A percentile compares a stretch with the other conserved stretches of the same genome.
phyloP scores from a whole-genome alignment of 257 asterid species.

The Capsicum rhomboideum region DNA sequence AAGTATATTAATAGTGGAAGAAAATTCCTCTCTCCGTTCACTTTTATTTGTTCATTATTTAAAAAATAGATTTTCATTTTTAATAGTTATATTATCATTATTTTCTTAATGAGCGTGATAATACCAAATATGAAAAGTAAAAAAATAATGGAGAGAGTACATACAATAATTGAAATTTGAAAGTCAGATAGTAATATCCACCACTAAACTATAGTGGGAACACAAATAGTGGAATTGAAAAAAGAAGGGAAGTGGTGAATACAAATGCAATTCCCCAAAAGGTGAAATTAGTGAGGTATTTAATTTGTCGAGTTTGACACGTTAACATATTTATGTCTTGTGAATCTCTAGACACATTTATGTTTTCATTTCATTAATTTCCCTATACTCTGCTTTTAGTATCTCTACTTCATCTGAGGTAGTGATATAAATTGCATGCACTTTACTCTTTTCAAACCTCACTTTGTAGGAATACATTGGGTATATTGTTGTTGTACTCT shows the following conservation, averaged over 20 bases:
- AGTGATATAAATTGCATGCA: too few species aligned
- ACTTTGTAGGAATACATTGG: too few species aligned
- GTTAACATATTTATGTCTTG: not conserved
- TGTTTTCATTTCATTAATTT: not conserved
- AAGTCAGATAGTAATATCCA: not conserved
- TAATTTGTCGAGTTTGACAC: slow-evolving; percentile 8
- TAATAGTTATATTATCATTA: too few species aligned
- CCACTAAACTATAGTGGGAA: not conserved
- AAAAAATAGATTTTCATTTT: too few species aligned
- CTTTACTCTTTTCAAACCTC: too few species aligned
- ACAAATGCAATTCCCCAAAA: slow-evolving; percentile 22
- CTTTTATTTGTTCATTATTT: too few species aligned
- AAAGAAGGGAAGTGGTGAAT: not conserved
- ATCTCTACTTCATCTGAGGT: too few species aligned
- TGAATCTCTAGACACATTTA: slow-evolving; percentile 13
- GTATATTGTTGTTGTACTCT: too few species aligned
- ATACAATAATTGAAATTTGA: not conserved
- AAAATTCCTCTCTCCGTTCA: not conserved
- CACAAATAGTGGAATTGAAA: not conserved
- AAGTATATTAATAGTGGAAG: not conserved
- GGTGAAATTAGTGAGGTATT: slow-evolving; percentile 6
- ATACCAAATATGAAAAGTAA: too few species aligned
- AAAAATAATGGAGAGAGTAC: too few species aligned
- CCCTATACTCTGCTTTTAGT: not conserved
- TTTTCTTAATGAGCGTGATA: too few species aligned